Evolutionary conservation across 2,329 filamentous ascomycete genomes (phyloP).

Genomic region (Colletotrichum sp.): DNA sequence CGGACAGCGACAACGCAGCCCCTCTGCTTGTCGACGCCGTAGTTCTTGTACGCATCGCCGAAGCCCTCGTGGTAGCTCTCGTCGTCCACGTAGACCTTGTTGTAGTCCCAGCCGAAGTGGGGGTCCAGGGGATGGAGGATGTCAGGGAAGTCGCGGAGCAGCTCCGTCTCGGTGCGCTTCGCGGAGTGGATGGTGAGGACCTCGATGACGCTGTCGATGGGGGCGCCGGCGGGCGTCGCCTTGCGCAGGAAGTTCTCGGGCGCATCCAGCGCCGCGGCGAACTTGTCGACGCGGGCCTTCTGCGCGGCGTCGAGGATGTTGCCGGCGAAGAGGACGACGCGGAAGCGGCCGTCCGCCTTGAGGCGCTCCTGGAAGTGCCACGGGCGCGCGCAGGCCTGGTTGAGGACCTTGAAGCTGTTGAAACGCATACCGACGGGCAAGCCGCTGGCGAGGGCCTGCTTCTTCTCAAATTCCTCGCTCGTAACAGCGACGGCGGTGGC

Average conservation of each 20-base stretch:
- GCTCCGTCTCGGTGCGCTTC: conserved; percentile 50
- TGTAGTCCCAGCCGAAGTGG: conserved; percentile 58
- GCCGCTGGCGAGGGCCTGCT: conserved; percentile 43
- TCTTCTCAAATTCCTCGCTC: conserved; percentile 16
- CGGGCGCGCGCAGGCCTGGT: conserved; percentile 59
- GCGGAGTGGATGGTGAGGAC: conserved; percentile 66
- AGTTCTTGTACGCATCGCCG: conserved; percentile 57
- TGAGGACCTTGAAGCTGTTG: conserved; percentile 63
- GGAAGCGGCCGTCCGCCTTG: conserved; percentile 61
- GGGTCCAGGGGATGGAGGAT: conserved; percentile 52
- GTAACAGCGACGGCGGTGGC: conserved; percentile 34
- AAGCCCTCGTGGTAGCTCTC: conserved; percentile 57
- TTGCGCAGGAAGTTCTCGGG: conserved; percentile 15
- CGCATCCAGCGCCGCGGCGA: conserved; percentile 49
- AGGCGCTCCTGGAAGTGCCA: conserved; percentile 65
- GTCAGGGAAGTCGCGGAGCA: conserved; percentile 54
- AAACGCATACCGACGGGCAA: conserved; percentile 62
- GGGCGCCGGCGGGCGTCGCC: conserved; percentile 34
- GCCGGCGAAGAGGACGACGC: conserved; percentile 67
- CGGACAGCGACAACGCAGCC: conserved; percentile 66
- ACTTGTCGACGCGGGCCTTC: conserved; percentile 45
- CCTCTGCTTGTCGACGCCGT: conserved; percentile 58
- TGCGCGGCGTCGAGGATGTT: conserved; percentile 52
- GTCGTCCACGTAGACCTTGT: conserved; percentile 62
- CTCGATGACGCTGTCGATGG: conserved; percentile 40